A percentile compares a stretch with the other conserved stretches of the same genome.
Conservation (phyloP, 768 basidiomycete genomes). For the Antrodiella citrinella region DNA sequence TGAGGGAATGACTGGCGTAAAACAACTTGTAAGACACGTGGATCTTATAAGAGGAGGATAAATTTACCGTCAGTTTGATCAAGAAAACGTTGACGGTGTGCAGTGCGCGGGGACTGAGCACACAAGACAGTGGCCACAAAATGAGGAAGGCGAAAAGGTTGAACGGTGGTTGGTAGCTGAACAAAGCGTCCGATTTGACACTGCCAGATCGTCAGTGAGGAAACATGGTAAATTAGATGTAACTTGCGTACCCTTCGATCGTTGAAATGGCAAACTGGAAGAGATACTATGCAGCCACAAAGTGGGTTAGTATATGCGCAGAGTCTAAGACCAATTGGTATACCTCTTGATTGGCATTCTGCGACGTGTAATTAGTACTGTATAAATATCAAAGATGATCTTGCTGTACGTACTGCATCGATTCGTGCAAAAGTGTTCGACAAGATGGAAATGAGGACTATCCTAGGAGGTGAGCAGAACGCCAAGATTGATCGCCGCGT, state of each 20-base stretch:
- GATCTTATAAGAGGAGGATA: not conserved
- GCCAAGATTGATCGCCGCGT: conserved; percentile 12
- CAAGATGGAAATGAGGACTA: conserved; percentile 79
- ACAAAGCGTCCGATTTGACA: conserved; percentile 82
- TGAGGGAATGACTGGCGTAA: conserved; percentile 69
- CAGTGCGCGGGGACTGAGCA: conserved; percentile 68
- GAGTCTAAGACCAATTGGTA: not conserved
- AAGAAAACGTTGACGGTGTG: conserved; percentile 82
- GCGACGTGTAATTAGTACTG: not conserved
- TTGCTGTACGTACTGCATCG: conserved; percentile 40
- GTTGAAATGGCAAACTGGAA: conserved; percentile 85
- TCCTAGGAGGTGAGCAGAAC: conserved; percentile 21
- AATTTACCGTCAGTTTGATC: conserved; percentile 66
- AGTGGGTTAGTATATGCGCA: not conserved
- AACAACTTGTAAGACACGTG: too few species aligned
- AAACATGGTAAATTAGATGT: not conserved
- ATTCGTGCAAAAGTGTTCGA: conserved; percentile 84
- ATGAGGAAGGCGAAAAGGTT: conserved; percentile 75
- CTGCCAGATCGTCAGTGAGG: conserved; percentile 27
- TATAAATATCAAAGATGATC: not conserved
- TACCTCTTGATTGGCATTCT: conserved; percentile 60
- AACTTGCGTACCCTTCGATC: conserved; percentile 74
- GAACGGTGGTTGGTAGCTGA: conserved; percentile 90
- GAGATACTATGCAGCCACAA: conserved; percentile 45
- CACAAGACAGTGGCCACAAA: conserved; percentile 70